Conservation (phyloP, 2,329 filamentous ascomycete species). For the Fusarium sp. region DNA sequence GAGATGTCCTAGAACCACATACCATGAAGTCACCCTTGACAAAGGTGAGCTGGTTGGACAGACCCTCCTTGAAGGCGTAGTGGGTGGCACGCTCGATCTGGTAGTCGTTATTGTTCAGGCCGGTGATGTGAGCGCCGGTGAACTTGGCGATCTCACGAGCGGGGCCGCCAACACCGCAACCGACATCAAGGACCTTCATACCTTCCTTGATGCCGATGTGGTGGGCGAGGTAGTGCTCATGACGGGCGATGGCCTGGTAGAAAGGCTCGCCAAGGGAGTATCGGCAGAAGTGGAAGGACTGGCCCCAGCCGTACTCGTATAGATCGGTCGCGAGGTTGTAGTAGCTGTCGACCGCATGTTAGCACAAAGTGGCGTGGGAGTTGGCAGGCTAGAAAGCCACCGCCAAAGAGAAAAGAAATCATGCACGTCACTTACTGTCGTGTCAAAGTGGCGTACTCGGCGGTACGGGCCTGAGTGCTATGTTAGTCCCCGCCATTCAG, state of each 20-base stretch:
- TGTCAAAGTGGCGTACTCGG: slow-evolving; percentile 92
- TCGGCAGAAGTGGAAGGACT: slow-evolving; percentile 97
- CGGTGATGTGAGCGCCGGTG: slow-evolving; percentile 87
- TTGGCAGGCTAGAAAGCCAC: neutral
- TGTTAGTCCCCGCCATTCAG: slow-evolving; percentile 34
- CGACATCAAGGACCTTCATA: slow-evolving; percentile 94
- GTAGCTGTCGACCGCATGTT: slow-evolving; percentile 68
- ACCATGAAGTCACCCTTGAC: slow-evolving; percentile 98
- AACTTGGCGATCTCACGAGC: slow-evolving; percentile 98
- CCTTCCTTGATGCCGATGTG: slow-evolving; percentile 86
- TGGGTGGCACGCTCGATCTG: slow-evolving; percentile 93
- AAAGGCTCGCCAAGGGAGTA: slow-evolving; percentile 90
- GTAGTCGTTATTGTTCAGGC: slow-evolving; percentile 99
- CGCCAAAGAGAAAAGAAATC: neutral
- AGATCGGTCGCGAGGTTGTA: slow-evolving; percentile 97
- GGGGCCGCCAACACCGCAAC: slow-evolving; percentile 95
- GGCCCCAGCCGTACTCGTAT: slow-evolving; percentile 97
- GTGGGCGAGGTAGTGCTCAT: slow-evolving; percentile 97
- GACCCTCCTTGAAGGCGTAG: slow-evolving; percentile 84
- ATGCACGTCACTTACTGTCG: slow-evolving; percentile 75
- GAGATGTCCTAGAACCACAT: slow-evolving; percentile 25
- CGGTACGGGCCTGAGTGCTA: slow-evolving; percentile 74
- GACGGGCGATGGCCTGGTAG: slow-evolving; percentile 90
- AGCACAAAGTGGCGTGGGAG: slow-evolving; percentile 15
- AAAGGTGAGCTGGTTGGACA: slow-evolving; percentile 83